Conservation (phyloP, 768 basidiomycete species). For the Piloderma croceum region DNA sequence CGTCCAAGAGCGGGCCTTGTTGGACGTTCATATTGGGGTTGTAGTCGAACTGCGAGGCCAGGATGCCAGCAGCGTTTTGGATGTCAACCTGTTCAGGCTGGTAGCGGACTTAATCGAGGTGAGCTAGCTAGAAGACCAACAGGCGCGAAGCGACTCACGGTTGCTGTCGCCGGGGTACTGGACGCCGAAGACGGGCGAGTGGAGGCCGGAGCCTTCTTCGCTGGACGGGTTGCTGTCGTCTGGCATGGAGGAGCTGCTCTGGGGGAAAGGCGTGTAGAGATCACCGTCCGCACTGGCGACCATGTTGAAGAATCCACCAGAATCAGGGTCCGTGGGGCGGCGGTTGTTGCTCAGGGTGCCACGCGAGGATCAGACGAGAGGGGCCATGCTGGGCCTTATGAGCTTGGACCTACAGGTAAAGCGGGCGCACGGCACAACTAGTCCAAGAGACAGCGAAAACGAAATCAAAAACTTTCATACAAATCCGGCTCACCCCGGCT, state of each 20-base stretch:
- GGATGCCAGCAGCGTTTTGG: slow-evolving; percentile 43
- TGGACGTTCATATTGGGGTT: slow-evolving; percentile 35
- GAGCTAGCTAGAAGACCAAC: slow-evolving; percentile 35
- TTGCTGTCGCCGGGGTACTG: slow-evolving; percentile 43
- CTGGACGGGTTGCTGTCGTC: slow-evolving; percentile 69
- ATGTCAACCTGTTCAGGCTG: slow-evolving; percentile 39
- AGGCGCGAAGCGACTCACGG: slow-evolving; percentile 40
- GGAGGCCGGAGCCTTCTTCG: slow-evolving; percentile 71
- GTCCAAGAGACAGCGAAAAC: too few species aligned
- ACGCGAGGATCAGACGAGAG: too few species aligned
- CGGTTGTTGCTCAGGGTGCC: too few species aligned
- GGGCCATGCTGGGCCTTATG: too few species aligned
- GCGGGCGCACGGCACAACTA: too few species aligned
- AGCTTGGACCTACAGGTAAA: too few species aligned
- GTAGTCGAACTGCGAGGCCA: slow-evolving; percentile 50
- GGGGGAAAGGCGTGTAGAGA: slow-evolving; percentile 53
- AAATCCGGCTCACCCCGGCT: too few species aligned
- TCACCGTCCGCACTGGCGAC: slow-evolving; percentile 51
- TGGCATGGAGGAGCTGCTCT: slow-evolving; percentile 32
- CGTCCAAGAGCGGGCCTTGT: slow-evolving; percentile 35
- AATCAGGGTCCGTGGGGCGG: too few species aligned
- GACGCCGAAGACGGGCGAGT: slow-evolving; percentile 61
- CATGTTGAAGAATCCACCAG: too few species aligned
- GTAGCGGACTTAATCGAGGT: slow-evolving; percentile 68
- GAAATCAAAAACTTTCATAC: too few species aligned